Evolutionary conservation across 148 eudicot species (phyloP).

Genomic region (Chenopodium quinoa): DNA sequence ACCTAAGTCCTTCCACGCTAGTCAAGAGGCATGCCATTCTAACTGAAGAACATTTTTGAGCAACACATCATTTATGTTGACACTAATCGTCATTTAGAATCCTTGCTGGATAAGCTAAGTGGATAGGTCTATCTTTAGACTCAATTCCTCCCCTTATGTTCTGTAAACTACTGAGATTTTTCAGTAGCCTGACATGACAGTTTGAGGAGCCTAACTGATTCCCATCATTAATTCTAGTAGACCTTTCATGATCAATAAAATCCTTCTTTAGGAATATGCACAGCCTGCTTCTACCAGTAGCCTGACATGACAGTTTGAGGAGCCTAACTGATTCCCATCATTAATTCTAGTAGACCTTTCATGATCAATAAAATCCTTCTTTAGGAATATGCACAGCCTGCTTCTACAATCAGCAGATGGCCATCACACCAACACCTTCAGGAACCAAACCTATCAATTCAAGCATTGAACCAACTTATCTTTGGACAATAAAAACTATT

Average conservation of each 20-base stretch:
- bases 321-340: not conserved
- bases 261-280: not conserved
- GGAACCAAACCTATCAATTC: not conserved
- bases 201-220: not conserved
- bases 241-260: not conserved
- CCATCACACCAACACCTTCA: not conserved
- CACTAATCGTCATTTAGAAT: not conserved
- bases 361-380: not conserved
- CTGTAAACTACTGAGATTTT: too few species aligned
- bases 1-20: too few species aligned
- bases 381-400: too few species aligned
- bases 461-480: not conserved
- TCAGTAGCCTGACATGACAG: not conserved
- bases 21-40: not conserved
- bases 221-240: not conserved
- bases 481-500: not conserved
- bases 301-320: not conserved
- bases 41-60: constrained; percentile 3
- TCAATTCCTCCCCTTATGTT: too few species aligned
- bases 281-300: not conserved
- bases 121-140: too few species aligned
- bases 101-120: not conserved
- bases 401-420: too few species aligned
- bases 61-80: not conserved
- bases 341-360: not conserved